phyloP scores from a whole-genome alignment of 441 rosid species.

The Gossypium trilobum region DNA sequence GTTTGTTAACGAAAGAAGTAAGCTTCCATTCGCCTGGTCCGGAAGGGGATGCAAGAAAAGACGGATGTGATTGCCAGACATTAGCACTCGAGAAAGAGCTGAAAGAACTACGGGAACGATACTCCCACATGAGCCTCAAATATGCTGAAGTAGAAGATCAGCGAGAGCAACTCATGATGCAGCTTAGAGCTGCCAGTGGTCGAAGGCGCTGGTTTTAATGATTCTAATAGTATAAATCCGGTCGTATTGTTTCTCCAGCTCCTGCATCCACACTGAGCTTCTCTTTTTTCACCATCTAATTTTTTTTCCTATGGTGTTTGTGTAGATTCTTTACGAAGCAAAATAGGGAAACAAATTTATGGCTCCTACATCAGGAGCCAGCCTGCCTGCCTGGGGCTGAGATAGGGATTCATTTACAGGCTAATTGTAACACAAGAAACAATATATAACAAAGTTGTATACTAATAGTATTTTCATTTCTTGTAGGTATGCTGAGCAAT shows the following conservation, averaged over 20 bases:
- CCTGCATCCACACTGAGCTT: neutral
- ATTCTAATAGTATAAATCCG: neutral
- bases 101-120: constrained; percentile 40
- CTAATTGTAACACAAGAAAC: neutral
- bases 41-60: constrained; percentile 11
- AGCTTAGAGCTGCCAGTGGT: constrained; percentile 32
- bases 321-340: neutral
- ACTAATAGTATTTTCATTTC: neutral
- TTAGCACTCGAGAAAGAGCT: constrained; percentile 35
- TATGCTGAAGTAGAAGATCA: constrained; percentile 56
- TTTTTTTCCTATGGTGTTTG: neutral
- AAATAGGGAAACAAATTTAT: neutral
- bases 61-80: neutral
- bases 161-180: constrained; percentile 42
- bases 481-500: neutral
- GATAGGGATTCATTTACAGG: neutral
- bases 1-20: constrained; percentile 27
- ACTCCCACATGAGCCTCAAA: constrained; percentile 55
- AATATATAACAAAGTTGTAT: neutral
- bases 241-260: neutral
- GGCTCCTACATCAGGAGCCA: neutral
- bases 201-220: constrained; percentile 31
- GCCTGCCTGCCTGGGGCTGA: neutral
- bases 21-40: constrained; percentile 11
- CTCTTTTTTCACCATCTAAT: neutral